Evolutionary conservation across 306 rosid genomes (phyloP), one percentile per base, ranked within the genome.

Genomic region (Lathyrus sativus): DNA sequence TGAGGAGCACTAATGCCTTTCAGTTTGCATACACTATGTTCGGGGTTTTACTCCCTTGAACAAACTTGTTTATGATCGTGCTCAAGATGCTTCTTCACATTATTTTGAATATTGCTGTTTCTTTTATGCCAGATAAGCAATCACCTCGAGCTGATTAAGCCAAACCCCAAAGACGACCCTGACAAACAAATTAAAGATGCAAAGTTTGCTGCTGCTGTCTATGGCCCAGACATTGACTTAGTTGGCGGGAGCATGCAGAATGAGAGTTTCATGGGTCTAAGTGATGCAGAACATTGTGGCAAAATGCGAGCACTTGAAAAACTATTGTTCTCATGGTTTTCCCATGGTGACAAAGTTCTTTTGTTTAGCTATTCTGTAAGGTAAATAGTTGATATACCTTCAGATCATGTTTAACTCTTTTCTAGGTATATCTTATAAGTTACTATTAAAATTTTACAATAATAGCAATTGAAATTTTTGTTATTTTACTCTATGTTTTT

Each of bases 301-400:
- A 89, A 92, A 89, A 89, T 92, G 98, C 74, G 96, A 68, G 96
- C 89, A 15, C 80, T 92, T 71, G 98, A 89, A 69, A 89, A 88
- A 53, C 79, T 92, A 49, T 60, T 92, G 74, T 76, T 46, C 57
- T 83, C 98, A 26, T 92, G 98, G 98, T 67, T 81, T 74, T 77
- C 83, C 49, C 81, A 76, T 26, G 88, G 98, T n/a, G 96, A 92
- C 81, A 92, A 92, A 85, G 84, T 89, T 79, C 98, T 92, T 74
- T 60, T 92, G 85, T 92, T 92, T 81, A 92, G 98, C 81, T 88
- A 89, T 80, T 92, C 93, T 50, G 98, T 89, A 79, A 88, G 96
- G 98, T 92, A 67, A 85, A 83, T 78, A 79, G 83, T 84, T 78
- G 65, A 74, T 42, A 4, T 33, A 29, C 58, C 66, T 73, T 72